Evolutionary conservation across 2,329 filamentous ascomycete species (phyloP), one percentile per base, ranked within the genome.

Genomic region (Aspergillus vadensis): DNA sequence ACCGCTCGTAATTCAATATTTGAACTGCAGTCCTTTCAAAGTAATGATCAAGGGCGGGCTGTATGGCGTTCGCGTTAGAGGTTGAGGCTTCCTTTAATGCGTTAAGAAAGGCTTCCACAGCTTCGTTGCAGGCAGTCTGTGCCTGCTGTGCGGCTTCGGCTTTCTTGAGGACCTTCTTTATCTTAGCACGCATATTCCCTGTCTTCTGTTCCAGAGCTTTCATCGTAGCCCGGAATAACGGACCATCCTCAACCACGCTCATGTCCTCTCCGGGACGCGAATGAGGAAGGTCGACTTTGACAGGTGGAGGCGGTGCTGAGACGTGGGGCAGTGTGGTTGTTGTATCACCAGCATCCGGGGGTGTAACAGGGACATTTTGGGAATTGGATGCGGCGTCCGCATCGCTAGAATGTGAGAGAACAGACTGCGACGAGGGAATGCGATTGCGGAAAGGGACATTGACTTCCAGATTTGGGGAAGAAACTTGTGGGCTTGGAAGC

Each of bases 131-230:
- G 63, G 90, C 87, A 2, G 83, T 82, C 74, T 97, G 94, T 3
- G 92, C 88, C 56, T 86, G 80, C 67, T 96, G 86, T 15, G 92
- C 93, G 6, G 91, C 88, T 72, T 98, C 95, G n/a, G 95, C 95
- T 71, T 89, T 91, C 74, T 95, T 96, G 67, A 99, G 81, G 7
- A 99, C 91, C 72, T 95, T 96, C 77, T 99, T 99, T 88, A 98
- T 97, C 67, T 94, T 91, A 21, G 86, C 83, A 60, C 93, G 89
- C 91, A 99, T 95, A 68, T 91, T 96, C 47, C 92, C 91, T 0
- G 94, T 99, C 81, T 97, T 98, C 72, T 97, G 93, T 76, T 99
- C 95, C 27, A 98, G 80, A 0, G 93, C 90, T 75, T 97, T 97
- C 83, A 99, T 96, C 0, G 95, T 98, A 17, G 95, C 96, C 64